Conservation (phyloP, 768 basidiomycete genomes). For the Candolleomyces aberdarensis region DNA sequence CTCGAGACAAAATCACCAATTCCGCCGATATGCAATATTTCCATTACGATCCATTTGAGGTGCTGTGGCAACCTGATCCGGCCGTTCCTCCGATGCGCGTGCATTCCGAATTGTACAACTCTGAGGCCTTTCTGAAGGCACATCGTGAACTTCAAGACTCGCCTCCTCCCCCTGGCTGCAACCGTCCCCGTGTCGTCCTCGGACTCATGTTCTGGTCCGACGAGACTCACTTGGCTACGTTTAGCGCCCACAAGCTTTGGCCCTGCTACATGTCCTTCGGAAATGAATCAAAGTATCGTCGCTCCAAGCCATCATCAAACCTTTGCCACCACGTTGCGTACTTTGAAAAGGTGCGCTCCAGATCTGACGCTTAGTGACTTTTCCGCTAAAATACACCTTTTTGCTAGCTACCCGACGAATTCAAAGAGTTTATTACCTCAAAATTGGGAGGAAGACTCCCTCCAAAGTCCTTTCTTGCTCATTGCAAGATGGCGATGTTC, state of each 20-base stretch:
- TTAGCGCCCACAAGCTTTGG: background rate
- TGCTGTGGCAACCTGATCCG: conserved; percentile 3
- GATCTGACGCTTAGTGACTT: background rate
- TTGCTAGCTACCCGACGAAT: background rate
- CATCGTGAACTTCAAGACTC: too few species aligned
- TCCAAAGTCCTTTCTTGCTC: background rate
- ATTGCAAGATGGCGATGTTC: background rate
- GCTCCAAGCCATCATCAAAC: background rate
- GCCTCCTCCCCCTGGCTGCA: conserved; percentile 1
- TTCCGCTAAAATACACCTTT: background rate
- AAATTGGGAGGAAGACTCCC: background rate
- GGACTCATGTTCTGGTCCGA: background rate
- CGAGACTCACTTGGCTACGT: background rate
- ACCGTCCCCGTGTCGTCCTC: conserved; percentile 16
- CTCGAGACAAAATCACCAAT: background rate
- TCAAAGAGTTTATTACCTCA: background rate
- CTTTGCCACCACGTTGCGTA: background rate
- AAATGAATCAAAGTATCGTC: background rate
- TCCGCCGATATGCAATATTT: background rate
- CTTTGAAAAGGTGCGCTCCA: background rate
- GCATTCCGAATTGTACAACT: conserved; percentile 3
- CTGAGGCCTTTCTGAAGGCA: background rate
- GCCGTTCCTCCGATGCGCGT: background rate
- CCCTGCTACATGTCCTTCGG: conserved; percentile 1
- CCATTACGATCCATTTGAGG: conserved; percentile 2